These are phyloP conservation scores for Spergularia marina DNA, from an alignment of 148 eudicot genomes.

Conservation along the genomic window DNA sequence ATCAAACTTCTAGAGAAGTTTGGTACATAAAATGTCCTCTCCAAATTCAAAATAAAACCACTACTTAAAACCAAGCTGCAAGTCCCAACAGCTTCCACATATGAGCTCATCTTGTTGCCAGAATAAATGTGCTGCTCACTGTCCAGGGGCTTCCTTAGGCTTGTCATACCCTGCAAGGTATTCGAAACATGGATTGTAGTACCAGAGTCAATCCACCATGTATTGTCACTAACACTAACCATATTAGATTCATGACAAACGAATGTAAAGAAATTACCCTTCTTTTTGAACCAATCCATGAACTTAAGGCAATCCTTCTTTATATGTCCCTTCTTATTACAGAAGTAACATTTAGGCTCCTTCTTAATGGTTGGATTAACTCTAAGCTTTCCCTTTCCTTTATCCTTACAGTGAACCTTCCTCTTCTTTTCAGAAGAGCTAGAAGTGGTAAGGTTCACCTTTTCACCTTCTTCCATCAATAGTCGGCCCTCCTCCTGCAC, in stretches of 20 bases:
- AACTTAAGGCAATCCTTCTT: slow-evolving; percentile 1
- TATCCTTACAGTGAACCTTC: neutral
- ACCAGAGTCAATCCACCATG: too few relatives aligned
- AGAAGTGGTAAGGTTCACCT: neutral
- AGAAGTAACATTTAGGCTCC: slow-evolving; percentile 3
- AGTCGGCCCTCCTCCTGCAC: slow-evolving; percentile 24
- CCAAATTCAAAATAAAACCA: slow-evolving; percentile 14
- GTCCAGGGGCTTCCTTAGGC: slow-evolving; percentile 9
- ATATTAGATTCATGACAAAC: too few relatives aligned
- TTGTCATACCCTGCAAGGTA: neutral
- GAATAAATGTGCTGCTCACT: slow-evolving; percentile 14
- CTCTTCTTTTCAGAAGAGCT: neutral
- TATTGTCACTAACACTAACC: too few relatives aligned
- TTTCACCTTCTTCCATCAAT: neutral
- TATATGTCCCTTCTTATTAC: slow-evolving; percentile 10
- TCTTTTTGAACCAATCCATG: slow-evolving; percentile 20
- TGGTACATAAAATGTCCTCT: slow-evolving; percentile 5
- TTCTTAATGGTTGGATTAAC: neutral
- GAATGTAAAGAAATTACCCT: slow-evolving; percentile 7
- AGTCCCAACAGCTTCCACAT: slow-evolving; percentile 20
- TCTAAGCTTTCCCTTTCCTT: neutral
- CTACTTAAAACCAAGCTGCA: slow-evolving; percentile 5
- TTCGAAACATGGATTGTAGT: slow-evolving; percentile 4
- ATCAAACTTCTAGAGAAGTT: too few relatives aligned
- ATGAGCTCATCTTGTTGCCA: neutral